Conservation (phyloP, 768 basidiomycete species). For the Mycena olivaceomarginata region DNA sequence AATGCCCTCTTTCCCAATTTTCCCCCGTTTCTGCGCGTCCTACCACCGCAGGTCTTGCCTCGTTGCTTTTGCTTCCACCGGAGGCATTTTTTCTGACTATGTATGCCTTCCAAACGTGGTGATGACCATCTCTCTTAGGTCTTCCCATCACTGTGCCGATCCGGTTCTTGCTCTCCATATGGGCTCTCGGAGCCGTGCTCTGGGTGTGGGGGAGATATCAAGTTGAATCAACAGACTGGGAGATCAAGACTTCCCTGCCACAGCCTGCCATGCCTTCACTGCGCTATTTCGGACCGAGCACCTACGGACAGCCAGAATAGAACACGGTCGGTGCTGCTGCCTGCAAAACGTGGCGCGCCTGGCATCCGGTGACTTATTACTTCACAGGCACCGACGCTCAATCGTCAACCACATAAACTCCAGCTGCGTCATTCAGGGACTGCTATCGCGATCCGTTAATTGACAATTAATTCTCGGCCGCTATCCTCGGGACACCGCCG, state of each 20-base stretch:
- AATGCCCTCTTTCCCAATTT: too few relatives aligned
- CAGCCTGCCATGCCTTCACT: not conserved
- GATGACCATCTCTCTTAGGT: not conserved
- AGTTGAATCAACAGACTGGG: too few relatives aligned
- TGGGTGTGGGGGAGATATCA: not conserved
- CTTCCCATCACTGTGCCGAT: constrained; percentile 30
- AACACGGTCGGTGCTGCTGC: not conserved
- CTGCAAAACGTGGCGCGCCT: not conserved
- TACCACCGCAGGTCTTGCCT: constrained; percentile 5
- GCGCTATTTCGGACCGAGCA: not conserved
- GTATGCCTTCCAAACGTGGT: constrained; percentile 5
- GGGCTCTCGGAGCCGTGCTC: not conserved
- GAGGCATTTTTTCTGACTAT: not conserved
- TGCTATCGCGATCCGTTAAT: not conserved
- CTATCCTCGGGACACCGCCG: constrained; percentile 16
- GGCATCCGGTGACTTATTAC: not conserved
- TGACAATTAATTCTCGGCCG: constrained; percentile 24
- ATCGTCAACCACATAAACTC: not conserved
- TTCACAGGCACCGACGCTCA: not conserved
- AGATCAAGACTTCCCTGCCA: not conserved
- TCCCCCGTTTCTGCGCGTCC: not conserved
- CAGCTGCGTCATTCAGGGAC: not conserved
- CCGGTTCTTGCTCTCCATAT: constrained; percentile 13
- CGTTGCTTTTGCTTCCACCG: not conserved
- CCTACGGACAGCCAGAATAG: not conserved